Evolutionary conservation across 75 land plant genomes (phyloP), one percentile per base, ranked within the genome.

Genomic region (Larix kaempferi): DNA sequence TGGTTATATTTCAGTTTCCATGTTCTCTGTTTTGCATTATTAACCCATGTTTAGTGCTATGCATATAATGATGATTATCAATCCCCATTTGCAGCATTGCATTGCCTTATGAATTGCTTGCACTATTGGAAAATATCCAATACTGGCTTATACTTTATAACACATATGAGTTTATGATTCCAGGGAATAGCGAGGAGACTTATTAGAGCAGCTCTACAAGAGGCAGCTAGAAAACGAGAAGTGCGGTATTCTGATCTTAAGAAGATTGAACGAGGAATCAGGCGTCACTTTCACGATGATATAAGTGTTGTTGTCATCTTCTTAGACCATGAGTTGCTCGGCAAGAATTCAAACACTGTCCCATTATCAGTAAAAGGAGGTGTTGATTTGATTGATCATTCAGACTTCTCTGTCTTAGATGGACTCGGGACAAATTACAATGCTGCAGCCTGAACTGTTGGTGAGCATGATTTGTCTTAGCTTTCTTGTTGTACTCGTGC

Each of bases 101-200:
- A 49, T 49, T 49, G 54, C 12, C 54, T 49, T 49, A 1, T 49
- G 54, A 49, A 49, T 49, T 49, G 54, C 54, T 49, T 49, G 11
- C 54, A 49, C 12, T 49, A 12, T 49, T 49, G 12, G 54, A 49
- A 49, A 49, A 49, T 1, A 2, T 49, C 54, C 54, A 49, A 10
- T 49, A 10, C 11, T 49, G 54, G 54, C 54, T 49, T 49, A 49
- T 49, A 49, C 54, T 49, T 49, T 49, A 49, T 10, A 49, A 49
- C 12, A 11, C 54, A 49, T 49, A 49, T 49, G 12, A 49, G 54
- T 49, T 49, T 49, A 49, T 49, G 54, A 49, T 21, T 60, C 62
- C 57, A 90, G 95, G 95, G 95, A 59, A 91, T 88, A 49, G 93
- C 95, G 39, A 92, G 79, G 73, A 86, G 87, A 57, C 91, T 92